phyloP scores from a whole-genome alignment of 2,329 filamentous ascomycete genomes.

The Monascus ruber region DNA sequence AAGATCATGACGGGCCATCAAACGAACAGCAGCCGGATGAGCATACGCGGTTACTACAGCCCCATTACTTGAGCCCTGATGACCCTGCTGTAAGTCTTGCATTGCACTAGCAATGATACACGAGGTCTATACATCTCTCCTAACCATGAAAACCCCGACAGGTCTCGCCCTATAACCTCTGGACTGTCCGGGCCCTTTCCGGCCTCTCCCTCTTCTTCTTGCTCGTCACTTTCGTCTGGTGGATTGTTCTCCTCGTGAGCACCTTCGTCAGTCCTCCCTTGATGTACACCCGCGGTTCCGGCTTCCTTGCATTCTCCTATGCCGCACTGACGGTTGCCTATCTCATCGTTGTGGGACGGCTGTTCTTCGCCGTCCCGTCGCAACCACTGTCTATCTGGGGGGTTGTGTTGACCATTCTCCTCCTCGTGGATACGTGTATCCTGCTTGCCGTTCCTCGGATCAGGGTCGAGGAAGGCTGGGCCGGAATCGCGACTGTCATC shows the following conservation, averaged over 20 bases:
- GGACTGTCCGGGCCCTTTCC: slow-evolving; percentile 72
- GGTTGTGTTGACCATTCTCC: slow-evolving; percentile 52
- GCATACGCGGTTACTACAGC: slow-evolving; percentile 55
- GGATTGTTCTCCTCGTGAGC: slow-evolving; percentile 77
- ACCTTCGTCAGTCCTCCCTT: slow-evolving; percentile 83
- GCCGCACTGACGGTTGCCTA: slow-evolving; percentile 67
- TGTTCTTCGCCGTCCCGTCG: slow-evolving; percentile 83
- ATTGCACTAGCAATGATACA: neutral
- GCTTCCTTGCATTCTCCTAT: slow-evolving; percentile 81
- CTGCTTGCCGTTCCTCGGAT: slow-evolving; percentile 64
- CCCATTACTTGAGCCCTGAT: slow-evolving; percentile 60
- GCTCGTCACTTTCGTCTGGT: slow-evolving; percentile 74
- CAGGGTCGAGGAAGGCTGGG: slow-evolving; percentile 77
- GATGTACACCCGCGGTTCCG: slow-evolving; percentile 77
- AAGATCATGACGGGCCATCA: slow-evolving; percentile 1
- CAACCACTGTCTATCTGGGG: slow-evolving; percentile 65
- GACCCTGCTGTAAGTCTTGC: slow-evolving; percentile 58
- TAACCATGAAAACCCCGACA: slow-evolving; percentile 6
- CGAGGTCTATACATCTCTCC: neutral
- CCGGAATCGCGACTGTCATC: slow-evolving; percentile 72
- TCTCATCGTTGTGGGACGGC: slow-evolving; percentile 55
- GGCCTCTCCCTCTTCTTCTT: slow-evolving; percentile 69
- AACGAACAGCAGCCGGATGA: slow-evolving; percentile 41
- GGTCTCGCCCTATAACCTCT: slow-evolving; percentile 87
- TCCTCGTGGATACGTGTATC: slow-evolving; percentile 66